These are phyloP conservation scores for Didymella keratinophila DNA, from an alignment of 2,329 filamentous ascomycete genomes.

Conservation along the genomic window DNA sequence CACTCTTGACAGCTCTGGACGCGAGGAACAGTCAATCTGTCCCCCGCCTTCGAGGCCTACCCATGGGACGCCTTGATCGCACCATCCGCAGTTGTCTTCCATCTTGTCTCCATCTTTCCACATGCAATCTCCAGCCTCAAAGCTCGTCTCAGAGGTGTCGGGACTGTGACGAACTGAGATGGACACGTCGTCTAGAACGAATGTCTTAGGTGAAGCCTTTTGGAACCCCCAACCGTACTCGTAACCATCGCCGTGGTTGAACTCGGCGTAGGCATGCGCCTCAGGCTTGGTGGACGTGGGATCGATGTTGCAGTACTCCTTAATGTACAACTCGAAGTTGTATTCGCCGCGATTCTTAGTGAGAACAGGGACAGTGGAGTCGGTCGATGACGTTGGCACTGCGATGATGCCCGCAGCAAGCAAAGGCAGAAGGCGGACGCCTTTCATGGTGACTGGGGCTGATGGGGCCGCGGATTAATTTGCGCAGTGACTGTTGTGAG, in stretches of 20 bases:
- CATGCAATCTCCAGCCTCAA: slow-evolving; percentile 1
- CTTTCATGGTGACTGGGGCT: slow-evolving; percentile 2
- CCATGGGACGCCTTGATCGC: background rate
- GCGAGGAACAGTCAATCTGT: background rate
- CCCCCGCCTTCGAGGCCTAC: background rate
- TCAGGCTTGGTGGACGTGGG: background rate
- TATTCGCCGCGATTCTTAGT: background rate
- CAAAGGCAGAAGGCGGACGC: background rate
- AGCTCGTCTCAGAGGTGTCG: background rate
- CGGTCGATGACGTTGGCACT: background rate
- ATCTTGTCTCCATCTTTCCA: background rate
- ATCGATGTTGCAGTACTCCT: background rate
- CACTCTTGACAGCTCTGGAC: background rate
- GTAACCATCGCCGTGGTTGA: background rate
- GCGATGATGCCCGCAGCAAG: background rate
- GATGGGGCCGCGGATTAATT: background rate
- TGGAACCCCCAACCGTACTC: background rate
- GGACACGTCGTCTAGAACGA: background rate
- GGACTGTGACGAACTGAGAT: background rate
- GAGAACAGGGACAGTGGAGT: background rate
- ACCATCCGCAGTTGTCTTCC: background rate
- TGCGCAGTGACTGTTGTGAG: background rate
- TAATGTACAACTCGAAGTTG: background rate
- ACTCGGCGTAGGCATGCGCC: background rate
- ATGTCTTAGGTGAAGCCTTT: background rate